A percentile compares a stretch with the other conserved stretches of the same genome.
phyloP scores from a whole-genome alignment of 1,139 yeast species.

The Candida sp. region DNA sequence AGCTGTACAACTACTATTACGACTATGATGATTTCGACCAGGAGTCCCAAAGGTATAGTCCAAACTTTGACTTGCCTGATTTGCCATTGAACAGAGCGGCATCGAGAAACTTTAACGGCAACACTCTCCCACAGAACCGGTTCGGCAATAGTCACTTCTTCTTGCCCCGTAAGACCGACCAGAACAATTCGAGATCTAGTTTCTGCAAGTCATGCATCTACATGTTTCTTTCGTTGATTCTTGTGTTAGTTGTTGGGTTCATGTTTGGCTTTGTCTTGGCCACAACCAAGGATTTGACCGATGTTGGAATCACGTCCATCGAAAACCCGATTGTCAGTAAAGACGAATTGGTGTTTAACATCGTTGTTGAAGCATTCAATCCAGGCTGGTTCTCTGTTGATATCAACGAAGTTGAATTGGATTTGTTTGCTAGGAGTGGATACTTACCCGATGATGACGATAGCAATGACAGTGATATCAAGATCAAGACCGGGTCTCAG shows the following conservation, averaged over 20 bases:
- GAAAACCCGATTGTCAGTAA: constrained; percentile 79
- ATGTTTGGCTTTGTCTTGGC: constrained; percentile 85
- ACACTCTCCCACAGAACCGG: constrained; percentile 9
- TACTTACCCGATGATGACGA: constrained; percentile 35
- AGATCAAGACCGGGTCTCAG: constrained; percentile 11
- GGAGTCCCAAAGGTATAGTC: constrained; percentile 25
- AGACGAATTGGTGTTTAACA: constrained; percentile 84
- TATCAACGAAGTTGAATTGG: constrained; percentile 73
- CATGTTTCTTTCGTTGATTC: constrained; percentile 55
- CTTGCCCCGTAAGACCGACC: constrained; percentile 32
- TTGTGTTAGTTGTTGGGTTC: constrained; percentile 72
- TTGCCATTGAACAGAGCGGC: constrained; percentile 12
- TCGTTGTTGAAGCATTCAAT: constrained; percentile 79
- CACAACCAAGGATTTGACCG: constrained; percentile 81
- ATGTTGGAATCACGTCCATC: constrained; percentile 62
- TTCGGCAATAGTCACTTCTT: constrained; percentile 27
- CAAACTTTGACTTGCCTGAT: constrained; percentile 21
- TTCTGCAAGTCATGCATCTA: constrained; percentile 58
- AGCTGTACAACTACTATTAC: constrained; percentile 33
- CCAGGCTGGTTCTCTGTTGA: constrained; percentile 83
- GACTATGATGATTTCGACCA: constrained; percentile 50
- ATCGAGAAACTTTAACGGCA: constrained; percentile 10
- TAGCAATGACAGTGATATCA: constrained; percentile 6
- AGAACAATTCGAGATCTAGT: constrained; percentile 3
- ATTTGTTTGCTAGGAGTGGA: constrained; percentile 85